Evolutionary conservation across 1,284 basidiomycete genomes (phyloP), one percentile per base, ranked within the genome.

Genomic region (Hemileia vastatrix): DNA sequence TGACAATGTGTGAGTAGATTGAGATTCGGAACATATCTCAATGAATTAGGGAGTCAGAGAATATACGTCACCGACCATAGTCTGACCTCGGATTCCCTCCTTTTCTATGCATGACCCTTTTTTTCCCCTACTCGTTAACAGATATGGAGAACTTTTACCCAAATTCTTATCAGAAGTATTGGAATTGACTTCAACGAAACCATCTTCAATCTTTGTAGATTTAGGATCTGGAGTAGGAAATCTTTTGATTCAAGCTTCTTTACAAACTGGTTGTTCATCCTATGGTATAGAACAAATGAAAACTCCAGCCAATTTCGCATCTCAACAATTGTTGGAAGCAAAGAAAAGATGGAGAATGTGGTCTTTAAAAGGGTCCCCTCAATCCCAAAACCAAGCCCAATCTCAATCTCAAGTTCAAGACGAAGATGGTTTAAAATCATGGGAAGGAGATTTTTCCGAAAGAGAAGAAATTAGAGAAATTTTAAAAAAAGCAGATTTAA

Each of bases 171-270:
- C n/a, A n/a, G n/a, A n/a, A n/a, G n/a, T n/a, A n/a, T n/a, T n/a
- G n/a, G n/a, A n/a, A n/a, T n/a, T n/a, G n/a, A n/a, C 43, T 71
- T 74, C 1, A 68, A 73, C 21, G 67, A 75, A 48, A 74, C 75
- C 4, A 24, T 53, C 4, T 67, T 79, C 0, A 71, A 72, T 74
- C 9, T 77, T 79, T 64, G 73, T 82, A 27, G 81, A 83, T 67
- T 76, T 83, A 15, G 81, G 81, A 0, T 79, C 77, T 2, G 81
- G 81, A 1, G 81, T 83, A 0, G 80, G 80, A 40, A 82, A 82
- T 65, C 78, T 80, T 45, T 74, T 81, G 3, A 72, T 82, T 0
- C 81, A 82, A 66, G 77, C 78, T 1, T 77, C 79, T 1, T 67
- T 82, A 15, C 80, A 80, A 71, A 78, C 78, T 0, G 80, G 80